Percentiles rank a stretch among this genome's conserved stretches.
Conservation (phyloP, 169 alveolate species). For the Eimeria falciformis region DNA sequence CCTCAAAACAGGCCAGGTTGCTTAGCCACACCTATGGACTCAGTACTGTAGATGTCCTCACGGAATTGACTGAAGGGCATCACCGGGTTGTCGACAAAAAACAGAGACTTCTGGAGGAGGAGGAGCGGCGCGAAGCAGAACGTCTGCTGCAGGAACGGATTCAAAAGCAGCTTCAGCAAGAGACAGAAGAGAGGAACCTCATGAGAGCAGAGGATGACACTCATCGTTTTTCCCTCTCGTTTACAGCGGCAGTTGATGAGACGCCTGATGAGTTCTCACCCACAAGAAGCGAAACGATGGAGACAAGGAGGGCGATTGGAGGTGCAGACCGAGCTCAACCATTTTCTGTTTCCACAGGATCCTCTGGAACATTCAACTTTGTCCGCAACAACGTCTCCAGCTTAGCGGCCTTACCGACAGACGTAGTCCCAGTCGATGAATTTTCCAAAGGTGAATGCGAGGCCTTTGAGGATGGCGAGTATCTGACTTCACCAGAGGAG, state of each 20-base stretch:
- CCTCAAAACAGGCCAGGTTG: conserved; percentile 41
- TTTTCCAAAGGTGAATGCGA: neutral
- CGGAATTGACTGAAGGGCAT: conserved; percentile 45
- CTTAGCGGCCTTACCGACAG: neutral
- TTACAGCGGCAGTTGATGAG: neutral
- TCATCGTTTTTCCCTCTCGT: conserved; percentile 8
- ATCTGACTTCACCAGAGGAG: neutral
- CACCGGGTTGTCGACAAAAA: conserved; percentile 32
- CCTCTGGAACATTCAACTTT: neutral
- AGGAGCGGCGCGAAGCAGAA: conserved; percentile 34
- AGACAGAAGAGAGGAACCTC: conserved; percentile 25
- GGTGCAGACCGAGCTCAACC: too few relatives aligned
- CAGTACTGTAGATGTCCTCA: conserved; percentile 7
- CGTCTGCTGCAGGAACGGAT: conserved; percentile 33
- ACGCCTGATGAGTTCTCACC: neutral
- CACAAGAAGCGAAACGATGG: too few relatives aligned
- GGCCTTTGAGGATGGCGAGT: neutral
- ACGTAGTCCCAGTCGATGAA: neutral
- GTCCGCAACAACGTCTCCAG: neutral
- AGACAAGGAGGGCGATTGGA: too few relatives aligned
- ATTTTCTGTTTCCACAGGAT: neutral
- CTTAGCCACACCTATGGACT: conserved; percentile 60
- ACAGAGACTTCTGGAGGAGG: conserved; percentile 18
- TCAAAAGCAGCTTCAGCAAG: conserved; percentile 39
- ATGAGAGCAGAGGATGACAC: conserved; percentile 50